These are phyloP conservation scores for Silybum marianum DNA, from an alignment of 129 eudicot species.

Conservation along the genomic window DNA sequence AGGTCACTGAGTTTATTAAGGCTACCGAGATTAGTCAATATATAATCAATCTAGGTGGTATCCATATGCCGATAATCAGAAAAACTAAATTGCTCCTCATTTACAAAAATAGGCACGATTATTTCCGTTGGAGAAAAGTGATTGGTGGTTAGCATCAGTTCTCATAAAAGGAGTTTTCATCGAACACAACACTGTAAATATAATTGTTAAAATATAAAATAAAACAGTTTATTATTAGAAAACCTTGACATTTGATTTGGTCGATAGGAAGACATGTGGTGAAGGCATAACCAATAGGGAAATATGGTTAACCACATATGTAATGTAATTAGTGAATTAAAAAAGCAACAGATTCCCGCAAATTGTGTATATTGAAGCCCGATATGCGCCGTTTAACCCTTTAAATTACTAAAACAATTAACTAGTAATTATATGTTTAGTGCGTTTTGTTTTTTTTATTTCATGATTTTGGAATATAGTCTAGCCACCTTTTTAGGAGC, in stretches of 20 bases:
- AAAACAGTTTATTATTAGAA: neutral
- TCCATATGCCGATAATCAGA: neutral
- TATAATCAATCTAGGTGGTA: no score
- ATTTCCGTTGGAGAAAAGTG: neutral
- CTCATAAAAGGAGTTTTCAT: neutral
- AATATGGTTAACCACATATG: neutral
- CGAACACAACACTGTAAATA: no score
- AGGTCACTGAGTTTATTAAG: no score
- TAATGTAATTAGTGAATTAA: neutral
- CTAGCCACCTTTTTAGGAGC: conserved; percentile 9
- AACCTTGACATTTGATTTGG: neutral
- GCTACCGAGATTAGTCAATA: no score
- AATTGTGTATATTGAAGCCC: conserved; percentile 3
- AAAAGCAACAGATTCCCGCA: conserved; percentile 4
- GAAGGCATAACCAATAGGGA: neutral
- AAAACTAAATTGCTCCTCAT: neutral
- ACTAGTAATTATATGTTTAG: neutral
- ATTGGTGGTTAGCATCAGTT: no score
- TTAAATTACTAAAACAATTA: conserved; percentile 1
- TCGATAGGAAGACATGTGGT: neutral
- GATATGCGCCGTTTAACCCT: conserved; percentile 30
- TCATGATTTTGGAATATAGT: neutral
- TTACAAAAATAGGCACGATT: neutral
- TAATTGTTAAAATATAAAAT: neutral
- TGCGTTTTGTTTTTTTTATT: neutral